Conservation (phyloP, 805 yeast species). For the Metschnikowia koreensis region DNA sequence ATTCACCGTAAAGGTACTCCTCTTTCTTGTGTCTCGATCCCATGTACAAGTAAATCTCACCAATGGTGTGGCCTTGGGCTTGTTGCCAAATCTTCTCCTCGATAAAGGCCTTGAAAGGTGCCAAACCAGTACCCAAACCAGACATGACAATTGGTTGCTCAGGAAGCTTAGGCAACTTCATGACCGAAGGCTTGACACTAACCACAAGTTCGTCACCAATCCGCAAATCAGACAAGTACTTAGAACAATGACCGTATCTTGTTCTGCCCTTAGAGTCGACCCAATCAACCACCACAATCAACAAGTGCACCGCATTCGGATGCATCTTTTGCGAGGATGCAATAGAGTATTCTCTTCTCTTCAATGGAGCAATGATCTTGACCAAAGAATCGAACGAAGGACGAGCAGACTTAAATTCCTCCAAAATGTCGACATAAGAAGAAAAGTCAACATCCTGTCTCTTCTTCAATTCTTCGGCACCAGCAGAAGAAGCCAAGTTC, state of each 20-base stretch:
- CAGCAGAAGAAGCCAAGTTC: conserved; percentile 69
- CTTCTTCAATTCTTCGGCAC: conserved; percentile 80
- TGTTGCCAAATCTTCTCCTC: conserved; percentile 95
- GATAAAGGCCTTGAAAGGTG: conserved; percentile 96
- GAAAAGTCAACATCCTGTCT: conserved; percentile 81
- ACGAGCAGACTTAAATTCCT: conserved; percentile 76
- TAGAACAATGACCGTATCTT: conserved; percentile 93
- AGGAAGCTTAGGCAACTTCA: conserved; percentile 88
- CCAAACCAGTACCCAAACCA: conserved; percentile 96
- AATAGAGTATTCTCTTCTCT: conserved; percentile 96
- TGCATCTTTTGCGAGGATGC: conserved; percentile 94
- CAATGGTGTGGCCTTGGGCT: conserved; percentile 84
- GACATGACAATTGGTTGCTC: conserved; percentile 93
- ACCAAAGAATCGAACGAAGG: conserved; percentile 72
- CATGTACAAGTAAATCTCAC: conserved; percentile 80
- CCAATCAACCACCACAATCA: conserved; percentile 97
- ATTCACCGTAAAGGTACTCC: conserved; percentile 93
- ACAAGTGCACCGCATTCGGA: conserved; percentile 84
- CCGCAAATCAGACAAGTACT: conserved; percentile 73
- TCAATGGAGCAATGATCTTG: conserved; percentile 75
- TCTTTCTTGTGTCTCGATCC: conserved; percentile 96
- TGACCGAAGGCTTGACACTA: conserved; percentile 92
- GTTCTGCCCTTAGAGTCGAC: conserved; percentile 77
- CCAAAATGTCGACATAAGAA: conserved; percentile 78
- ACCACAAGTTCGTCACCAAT: conserved; percentile 88